These are phyloP conservation scores for Hypoxylon fuscum DNA, from an alignment of 495 filamentous ascomycete genomes.

Conservation along the genomic window DNA sequence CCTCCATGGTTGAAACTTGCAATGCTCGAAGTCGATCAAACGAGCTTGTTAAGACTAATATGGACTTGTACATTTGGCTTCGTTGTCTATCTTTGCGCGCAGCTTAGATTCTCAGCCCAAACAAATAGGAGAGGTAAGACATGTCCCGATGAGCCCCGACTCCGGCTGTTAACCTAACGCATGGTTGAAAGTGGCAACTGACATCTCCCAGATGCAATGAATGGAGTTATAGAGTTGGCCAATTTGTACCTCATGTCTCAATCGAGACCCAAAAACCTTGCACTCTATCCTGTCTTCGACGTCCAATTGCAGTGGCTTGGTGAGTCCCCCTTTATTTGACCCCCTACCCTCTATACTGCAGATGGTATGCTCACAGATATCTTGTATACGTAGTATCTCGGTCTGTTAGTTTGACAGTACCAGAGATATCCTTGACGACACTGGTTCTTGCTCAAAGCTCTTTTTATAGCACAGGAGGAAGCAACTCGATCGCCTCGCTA, in stretches of 20 bases:
- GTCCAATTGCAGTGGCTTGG: conserved; percentile 1
- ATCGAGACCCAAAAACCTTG: conserved; percentile 1
- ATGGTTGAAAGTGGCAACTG: not conserved
- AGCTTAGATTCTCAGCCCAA: not conserved
- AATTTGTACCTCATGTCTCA: not conserved
- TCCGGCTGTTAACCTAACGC: not conserved
- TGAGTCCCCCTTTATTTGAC: not conserved
- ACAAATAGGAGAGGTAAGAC: not conserved
- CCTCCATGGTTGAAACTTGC: not conserved
- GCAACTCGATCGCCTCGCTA: not conserved
- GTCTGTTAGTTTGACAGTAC: not conserved
- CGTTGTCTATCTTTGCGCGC: not conserved
- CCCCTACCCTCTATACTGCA: not conserved
- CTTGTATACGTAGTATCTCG: not conserved
- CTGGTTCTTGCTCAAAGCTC: conserved; percentile 3
- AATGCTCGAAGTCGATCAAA: not conserved
- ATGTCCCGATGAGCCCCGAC: not conserved
- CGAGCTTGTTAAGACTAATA: not conserved
- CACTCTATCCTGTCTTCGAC: not conserved
- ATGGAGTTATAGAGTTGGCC: not conserved
- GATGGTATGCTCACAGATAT: not conserved
- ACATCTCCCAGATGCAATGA: not conserved
- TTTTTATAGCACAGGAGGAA: not conserved
- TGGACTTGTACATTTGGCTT: not conserved
- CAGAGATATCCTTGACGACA: not conserved